Conservation (phyloP, 192 early-diverging fungal genomes). For the Entophlyctis luteolus region DNA sequence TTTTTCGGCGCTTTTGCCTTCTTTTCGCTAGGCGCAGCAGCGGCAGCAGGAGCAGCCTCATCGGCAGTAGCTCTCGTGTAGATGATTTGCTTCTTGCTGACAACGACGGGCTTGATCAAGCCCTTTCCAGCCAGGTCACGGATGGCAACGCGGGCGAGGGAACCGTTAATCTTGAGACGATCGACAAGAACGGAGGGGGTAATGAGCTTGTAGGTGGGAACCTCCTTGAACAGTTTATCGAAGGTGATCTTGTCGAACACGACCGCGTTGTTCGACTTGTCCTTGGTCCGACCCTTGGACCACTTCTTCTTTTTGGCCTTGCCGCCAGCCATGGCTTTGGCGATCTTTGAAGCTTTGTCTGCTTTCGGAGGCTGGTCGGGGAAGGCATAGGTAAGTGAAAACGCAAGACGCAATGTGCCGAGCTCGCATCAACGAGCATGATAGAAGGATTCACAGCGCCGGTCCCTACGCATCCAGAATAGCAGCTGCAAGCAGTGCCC, state of each 20-base stretch:
- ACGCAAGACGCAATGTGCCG: too few relatives aligned
- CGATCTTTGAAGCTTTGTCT: conserved; percentile 26
- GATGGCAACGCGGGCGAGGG: conserved; percentile 92
- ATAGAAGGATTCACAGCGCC: too few relatives aligned
- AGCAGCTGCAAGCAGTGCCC: too few relatives aligned
- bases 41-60: conserved; percentile 22
- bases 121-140: conserved; percentile 88
- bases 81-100: conserved; percentile 81
- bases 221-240: conserved; percentile 99
- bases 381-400: too few relatives aligned
- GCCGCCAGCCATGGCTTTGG: conserved; percentile 24
- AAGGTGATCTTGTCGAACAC: conserved; percentile 95
- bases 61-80: conserved; percentile 59
- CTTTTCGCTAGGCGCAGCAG: conserved; percentile 17
- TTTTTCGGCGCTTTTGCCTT: conserved; percentile 15
- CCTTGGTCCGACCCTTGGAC: conserved; percentile 99
- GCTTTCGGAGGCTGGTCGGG: conserved; percentile 23
- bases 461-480: too few relatives aligned
- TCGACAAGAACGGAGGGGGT: conserved; percentile 97
- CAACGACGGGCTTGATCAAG: conserved; percentile 84
- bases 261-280: conserved; percentile 99
- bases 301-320: conserved; percentile 79
- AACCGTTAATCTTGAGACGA: conserved; percentile 96
- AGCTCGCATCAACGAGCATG: too few relatives aligned
- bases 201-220: conserved; percentile 99